Percentiles rank a stretch among this genome's conserved stretches.
phyloP scores from a whole-genome alignment of 106 monocot genomes.

The Phalaenopsis aphrodite region DNA sequence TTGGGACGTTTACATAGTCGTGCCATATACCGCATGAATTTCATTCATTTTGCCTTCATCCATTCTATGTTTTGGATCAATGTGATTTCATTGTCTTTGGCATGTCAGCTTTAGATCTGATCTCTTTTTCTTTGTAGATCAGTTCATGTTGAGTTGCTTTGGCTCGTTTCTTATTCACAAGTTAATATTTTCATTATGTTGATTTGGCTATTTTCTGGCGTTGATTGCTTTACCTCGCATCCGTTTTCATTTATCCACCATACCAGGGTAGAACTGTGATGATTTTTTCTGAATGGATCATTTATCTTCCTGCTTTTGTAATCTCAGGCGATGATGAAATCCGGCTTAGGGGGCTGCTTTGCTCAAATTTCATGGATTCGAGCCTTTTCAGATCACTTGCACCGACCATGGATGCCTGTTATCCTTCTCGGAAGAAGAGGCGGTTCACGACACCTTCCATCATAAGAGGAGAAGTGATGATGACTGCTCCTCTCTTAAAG shows the following conservation, averaged over 20 bases:
- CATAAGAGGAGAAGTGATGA: background rate
- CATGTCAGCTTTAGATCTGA: no score
- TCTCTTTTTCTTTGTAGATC: background rate
- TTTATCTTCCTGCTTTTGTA: background rate
- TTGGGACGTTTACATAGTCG: no score
- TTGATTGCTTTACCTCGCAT: background rate
- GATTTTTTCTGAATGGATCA: background rate
- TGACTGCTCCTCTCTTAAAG: background rate
- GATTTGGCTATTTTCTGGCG: background rate
- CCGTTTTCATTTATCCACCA: background rate
- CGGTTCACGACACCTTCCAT: constrained; percentile 7
- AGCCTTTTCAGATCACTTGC: constrained; percentile 4
- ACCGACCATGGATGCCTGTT: constrained; percentile 4
- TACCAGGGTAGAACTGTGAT: background rate
- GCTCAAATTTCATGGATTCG: constrained; percentile 1
- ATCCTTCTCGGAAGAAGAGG: constrained; percentile 9
- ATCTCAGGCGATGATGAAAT: constrained; percentile 6
- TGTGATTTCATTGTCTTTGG: no score
- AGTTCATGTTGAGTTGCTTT: background rate
- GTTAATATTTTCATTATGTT: background rate
- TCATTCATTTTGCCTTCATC: no score
- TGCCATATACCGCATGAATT: no score
- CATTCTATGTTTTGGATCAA: no score
- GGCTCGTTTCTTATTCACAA: background rate
- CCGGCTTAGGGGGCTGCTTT: background rate